Evolutionary conservation across 768 basidiomycete species (phyloP).

Genomic region (Naganishia vishniacii): DNA sequence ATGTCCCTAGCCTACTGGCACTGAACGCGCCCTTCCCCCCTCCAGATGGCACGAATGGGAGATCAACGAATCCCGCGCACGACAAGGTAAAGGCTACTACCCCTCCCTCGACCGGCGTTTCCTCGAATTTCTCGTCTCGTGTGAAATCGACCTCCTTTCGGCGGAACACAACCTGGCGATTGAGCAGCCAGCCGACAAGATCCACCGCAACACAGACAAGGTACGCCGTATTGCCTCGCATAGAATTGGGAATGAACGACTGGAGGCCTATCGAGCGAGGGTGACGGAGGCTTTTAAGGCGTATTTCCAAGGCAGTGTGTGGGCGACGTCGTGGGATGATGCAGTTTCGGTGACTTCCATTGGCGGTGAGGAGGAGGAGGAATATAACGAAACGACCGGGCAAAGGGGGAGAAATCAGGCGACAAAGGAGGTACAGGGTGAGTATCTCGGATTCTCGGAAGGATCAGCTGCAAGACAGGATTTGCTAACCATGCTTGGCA

Average conservation of each 20-base stretch:
- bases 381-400: neutral
- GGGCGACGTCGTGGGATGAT: constrained; percentile 21
- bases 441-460: neutral
- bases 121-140: constrained; percentile 45
- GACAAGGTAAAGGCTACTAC: constrained; percentile 46
- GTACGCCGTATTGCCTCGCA: constrained; percentile 46
- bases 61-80: constrained; percentile 42
- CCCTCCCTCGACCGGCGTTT: constrained; percentile 46
- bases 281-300: constrained; percentile 47
- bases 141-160: constrained; percentile 44
- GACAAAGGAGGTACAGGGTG: constrained; percentile 2
- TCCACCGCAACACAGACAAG: constrained; percentile 41
- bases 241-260: constrained; percentile 44
- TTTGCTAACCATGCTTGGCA: neutral
- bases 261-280: constrained; percentile 45
- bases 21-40: neutral
- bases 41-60: constrained; percentile 46
- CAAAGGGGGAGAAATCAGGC: neutral
- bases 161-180: constrained; percentile 31
- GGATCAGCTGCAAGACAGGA: too few relatives aligned
- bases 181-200: constrained; percentile 30
- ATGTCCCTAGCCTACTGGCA: neutral
- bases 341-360: neutral
- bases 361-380: neutral
- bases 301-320: constrained; percentile 35